A percentile compares a stretch with the other conserved stretches of the same genome.
phyloP scores from a whole-genome alignment of 805 yeast genomes.

The Ogataea degrootiae region DNA sequence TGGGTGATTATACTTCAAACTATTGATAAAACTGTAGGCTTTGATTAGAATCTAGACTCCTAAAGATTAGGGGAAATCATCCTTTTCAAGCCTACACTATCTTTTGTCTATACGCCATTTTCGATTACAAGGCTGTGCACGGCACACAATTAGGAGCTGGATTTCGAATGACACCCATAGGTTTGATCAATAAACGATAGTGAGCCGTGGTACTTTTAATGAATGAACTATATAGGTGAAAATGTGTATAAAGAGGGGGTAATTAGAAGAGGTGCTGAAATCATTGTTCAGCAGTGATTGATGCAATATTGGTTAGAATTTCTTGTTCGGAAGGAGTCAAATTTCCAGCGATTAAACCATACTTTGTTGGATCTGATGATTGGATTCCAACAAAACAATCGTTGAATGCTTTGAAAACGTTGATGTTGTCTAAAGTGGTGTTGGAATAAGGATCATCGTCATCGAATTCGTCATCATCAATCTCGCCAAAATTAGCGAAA shows the following conservation, averaged over 20 bases:
- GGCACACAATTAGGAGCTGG: too few relatives aligned
- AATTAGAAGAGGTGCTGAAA: background rate
- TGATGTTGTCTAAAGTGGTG: constrained; percentile 72
- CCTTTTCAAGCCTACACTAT: too few relatives aligned
- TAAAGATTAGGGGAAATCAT: too few relatives aligned
- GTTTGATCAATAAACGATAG: too few relatives aligned
- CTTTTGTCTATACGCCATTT: too few relatives aligned
- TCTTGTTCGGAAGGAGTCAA: constrained; percentile 23
- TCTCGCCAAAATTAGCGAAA: constrained; percentile 29
- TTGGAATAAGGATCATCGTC: constrained; percentile 76
- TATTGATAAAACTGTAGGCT: too few relatives aligned
- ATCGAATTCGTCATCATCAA: constrained; percentile 49
- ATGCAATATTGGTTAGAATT: constrained; percentile 12
- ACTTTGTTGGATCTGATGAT: constrained; percentile 35
- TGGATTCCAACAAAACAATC: constrained; percentile 47
- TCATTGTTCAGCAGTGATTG: constrained; percentile 6
- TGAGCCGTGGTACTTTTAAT: background rate
- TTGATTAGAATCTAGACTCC: too few relatives aligned
- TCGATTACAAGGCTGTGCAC: too few relatives aligned
- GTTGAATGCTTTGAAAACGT: constrained; percentile 65
- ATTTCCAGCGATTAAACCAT: constrained; percentile 16
- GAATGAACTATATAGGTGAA: background rate
- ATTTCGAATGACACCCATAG: too few relatives aligned
- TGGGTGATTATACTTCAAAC: too few relatives aligned
- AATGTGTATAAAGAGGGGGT: background rate